phyloP scores from a whole-genome alignment of 2,329 filamentous ascomycete species.

The Aspergillus brunneoviolaceus region DNA sequence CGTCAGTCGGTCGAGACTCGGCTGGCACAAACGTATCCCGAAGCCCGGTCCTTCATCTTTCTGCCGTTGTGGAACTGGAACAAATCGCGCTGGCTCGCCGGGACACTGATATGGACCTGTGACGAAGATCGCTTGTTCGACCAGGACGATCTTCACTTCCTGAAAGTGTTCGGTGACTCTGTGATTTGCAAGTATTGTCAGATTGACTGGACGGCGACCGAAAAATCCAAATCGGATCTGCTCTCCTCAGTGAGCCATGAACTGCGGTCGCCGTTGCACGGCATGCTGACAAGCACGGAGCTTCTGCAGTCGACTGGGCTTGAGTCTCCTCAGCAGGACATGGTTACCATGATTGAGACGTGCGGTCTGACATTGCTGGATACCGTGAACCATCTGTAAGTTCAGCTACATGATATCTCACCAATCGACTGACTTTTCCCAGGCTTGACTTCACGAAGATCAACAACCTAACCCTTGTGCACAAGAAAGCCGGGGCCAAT shows the following conservation, averaged over 20 bases:
- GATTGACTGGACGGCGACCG: constrained; percentile 34
- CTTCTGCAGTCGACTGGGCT: constrained; percentile 48
- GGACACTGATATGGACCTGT: constrained; percentile 29
- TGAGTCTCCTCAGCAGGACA: constrained; percentile 42
- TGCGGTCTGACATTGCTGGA: constrained; percentile 54
- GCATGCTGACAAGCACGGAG: constrained; percentile 51
- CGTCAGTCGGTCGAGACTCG: constrained; percentile 10
- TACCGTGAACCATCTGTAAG: constrained; percentile 42
- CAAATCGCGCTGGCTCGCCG: constrained; percentile 35
- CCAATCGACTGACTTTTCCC: constrained; percentile 2
- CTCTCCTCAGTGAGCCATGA: constrained; percentile 55
- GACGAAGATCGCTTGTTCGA: constrained; percentile 22
- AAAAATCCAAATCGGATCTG: constrained; percentile 54
- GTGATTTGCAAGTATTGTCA: constrained; percentile 38
- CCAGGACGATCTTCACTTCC: constrained; percentile 33
- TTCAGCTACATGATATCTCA: not conserved
- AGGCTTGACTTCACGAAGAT: constrained; percentile 40
- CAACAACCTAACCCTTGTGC: constrained; percentile 27
- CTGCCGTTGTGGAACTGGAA: constrained; percentile 38
- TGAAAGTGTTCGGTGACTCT: constrained; percentile 36
- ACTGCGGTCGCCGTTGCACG: constrained; percentile 49
- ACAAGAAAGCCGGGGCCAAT: constrained; percentile 9
- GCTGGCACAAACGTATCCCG: constrained; percentile 22
- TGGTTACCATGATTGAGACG: constrained; percentile 50
- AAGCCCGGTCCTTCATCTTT: constrained; percentile 29